phyloP scores from a whole-genome alignment of 306 rosid genomes.

The Cucurbita maxima region DNA sequence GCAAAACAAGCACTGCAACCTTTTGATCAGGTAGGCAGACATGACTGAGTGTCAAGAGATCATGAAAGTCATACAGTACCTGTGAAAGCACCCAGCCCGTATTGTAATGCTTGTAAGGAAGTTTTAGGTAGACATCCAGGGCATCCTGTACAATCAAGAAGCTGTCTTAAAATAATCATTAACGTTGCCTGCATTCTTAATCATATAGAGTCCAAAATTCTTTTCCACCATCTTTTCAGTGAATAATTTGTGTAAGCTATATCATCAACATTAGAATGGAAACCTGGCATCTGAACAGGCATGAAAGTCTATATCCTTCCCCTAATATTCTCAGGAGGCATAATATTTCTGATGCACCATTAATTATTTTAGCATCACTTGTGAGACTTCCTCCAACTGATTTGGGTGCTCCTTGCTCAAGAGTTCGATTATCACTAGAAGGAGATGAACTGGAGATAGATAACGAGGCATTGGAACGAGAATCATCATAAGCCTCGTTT shows the following conservation, averaged over 20 bases:
- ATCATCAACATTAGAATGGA: conserved; percentile 11
- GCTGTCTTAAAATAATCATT: conserved; percentile 11
- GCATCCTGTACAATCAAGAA: conserved; percentile 60
- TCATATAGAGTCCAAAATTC: conserved; percentile 3
- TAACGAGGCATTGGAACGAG: conserved; percentile 37
- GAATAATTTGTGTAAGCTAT: not conserved
- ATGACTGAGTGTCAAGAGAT: not conserved
- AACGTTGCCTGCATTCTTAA: conserved; percentile 8
- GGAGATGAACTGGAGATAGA: conserved; percentile 40
- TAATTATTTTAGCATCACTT: conserved; percentile 39
- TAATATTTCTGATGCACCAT: conserved; percentile 63
- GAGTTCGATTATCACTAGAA: conserved; percentile 35
- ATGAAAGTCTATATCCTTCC: conserved; percentile 83
- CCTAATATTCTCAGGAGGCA: conserved; percentile 74
- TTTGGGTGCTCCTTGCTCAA: conserved; percentile 38
- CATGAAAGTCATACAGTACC: conserved; percentile 27
- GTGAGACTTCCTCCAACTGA: conserved; percentile 32
- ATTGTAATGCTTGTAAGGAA: conserved; percentile 80
- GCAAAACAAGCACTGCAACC: not conserved
- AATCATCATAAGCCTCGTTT: conserved; percentile 60
- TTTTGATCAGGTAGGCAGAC: not conserved
- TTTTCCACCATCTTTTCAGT: not conserved
- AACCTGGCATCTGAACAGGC: conserved; percentile 88
- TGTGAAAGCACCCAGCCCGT: conserved; percentile 98
- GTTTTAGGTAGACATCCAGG: conserved; percentile 62